A percentile compares a stretch with the other conserved stretches of the same genome.
Conservation (phyloP, 2,329 filamentous ascomycete genomes). For the Botrytis sinoallii region DNA sequence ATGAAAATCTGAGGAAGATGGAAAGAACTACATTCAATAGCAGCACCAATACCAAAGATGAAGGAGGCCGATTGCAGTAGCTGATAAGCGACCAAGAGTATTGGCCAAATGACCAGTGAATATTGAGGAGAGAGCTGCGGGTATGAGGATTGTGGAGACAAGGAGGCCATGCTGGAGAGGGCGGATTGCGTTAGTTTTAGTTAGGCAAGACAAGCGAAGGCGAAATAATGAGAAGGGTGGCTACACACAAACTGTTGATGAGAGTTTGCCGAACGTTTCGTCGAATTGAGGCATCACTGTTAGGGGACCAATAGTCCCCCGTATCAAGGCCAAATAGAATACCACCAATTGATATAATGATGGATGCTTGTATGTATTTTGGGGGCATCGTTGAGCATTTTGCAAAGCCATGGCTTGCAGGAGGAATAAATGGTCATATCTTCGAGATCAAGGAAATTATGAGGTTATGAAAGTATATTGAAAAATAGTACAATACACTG, state of each 20-base stretch:
- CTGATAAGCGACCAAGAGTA: conserved; percentile 48
- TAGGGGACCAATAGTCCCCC: conserved; percentile 50
- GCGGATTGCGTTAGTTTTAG: not conserved
- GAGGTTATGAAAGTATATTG: not conserved
- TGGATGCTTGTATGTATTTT: conserved; percentile 33
- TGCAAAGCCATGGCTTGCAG: not conserved
- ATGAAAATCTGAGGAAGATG: conserved; percentile 51
- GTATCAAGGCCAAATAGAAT: conserved; percentile 43
- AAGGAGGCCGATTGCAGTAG: conserved; percentile 48
- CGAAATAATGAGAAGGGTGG: not conserved
- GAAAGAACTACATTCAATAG: conserved; percentile 49
- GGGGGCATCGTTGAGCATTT: conserved; percentile 21
- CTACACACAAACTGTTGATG: conserved; percentile 42
- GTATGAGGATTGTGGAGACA: conserved; percentile 57
- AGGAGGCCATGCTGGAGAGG: conserved; percentile 47
- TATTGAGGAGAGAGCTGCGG: conserved; percentile 55
- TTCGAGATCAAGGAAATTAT: conserved; percentile 16
- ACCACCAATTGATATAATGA: conserved; percentile 32
- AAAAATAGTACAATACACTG: not conserved
- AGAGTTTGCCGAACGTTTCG: conserved; percentile 47
- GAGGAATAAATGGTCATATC: not conserved
- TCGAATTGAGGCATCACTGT: conserved; percentile 49
- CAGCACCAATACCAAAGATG: conserved; percentile 52
- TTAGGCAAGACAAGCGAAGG: not conserved
- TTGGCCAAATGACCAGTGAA: conserved; percentile 55